Base-by-base conservation (phyloP, 495 filamentous ascomycete species). In the Trichoderma parareesei region DNA sequence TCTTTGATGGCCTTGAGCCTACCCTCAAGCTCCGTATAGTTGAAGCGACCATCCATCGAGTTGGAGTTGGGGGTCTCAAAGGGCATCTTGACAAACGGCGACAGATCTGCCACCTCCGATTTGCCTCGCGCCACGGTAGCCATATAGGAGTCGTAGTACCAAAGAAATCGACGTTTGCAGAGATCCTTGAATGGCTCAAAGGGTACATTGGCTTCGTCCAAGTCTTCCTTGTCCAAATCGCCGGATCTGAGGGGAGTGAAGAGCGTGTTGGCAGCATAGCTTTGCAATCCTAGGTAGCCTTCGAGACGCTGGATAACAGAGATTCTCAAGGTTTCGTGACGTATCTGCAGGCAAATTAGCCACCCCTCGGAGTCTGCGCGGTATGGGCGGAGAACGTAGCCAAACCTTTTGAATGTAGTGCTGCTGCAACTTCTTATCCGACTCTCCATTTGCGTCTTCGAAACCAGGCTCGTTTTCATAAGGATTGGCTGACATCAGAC, bases 401-500 rank as follows among this genome's bases (percentile, higher is more conserved):
- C 6, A 18, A 73, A 93, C 91, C 84, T 98, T 98, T 33, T 87
- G 87, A 42, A 90, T 81, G 74, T 98, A 98, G n/a, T 84, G 77
- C 65, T 86, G 82, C 74, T 90, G 90, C 60, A 87, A 82, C 71
- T 88, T 85, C 76, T 90, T 87, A 71, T 96, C 89, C 11, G 81
- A 75, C 4, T 79, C 74, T 27, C 84, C 82, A 41, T 86, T 86
- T 20, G 87, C 84, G 62, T 88, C 82, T 69, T 97, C 94, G 69
- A 89, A 97, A 9, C 94, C 94, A 18, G 94, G 94, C 71, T 98
- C 94, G 68, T 97, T 96, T 74, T 94, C 91, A 74, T 96, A 98
- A 0, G 94, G 94, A 72, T 97, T 96, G 33, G 85, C 76, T 1
- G 92, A 95, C 88, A 98, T 92, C 38, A 98, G 79, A 70, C 92